Percentiles rank a stretch among this genome's conserved stretches.
phyloP scores from a whole-genome alignment of 2,329 filamentous ascomycete species.

The Ophiostoma montium region DNA sequence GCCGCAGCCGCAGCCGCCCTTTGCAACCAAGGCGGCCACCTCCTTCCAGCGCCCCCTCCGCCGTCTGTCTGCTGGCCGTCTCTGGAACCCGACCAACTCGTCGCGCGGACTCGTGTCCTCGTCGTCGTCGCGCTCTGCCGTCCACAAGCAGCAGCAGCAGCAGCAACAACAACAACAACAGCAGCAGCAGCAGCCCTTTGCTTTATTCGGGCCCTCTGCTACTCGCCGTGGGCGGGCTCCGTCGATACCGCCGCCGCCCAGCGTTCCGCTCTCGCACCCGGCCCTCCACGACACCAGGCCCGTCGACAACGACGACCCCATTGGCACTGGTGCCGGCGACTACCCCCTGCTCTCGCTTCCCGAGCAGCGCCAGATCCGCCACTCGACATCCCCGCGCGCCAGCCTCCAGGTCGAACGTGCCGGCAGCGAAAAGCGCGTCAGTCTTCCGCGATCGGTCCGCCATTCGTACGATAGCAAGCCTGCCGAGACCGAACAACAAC shows the following conservation, averaged over 20 bases:
- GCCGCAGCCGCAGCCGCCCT: conserved; percentile 26
- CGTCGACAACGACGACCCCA: conserved; percentile 23
- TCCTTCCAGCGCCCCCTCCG: conserved; percentile 18
- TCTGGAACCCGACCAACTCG: conserved; percentile 49
- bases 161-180: background rate
- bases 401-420: conserved; percentile 37
- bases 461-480: conserved; percentile 38
- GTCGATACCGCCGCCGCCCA: conserved; percentile 39
- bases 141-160: too few relatives aligned
- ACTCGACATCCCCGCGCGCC: conserved; percentile 28
- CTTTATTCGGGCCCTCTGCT: too few relatives aligned
- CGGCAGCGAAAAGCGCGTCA: conserved; percentile 34
- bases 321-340: conserved; percentile 28
- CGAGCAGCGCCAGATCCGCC: conserved; percentile 33
- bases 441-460: conserved; percentile 38
- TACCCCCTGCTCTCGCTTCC: conserved; percentile 37
- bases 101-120: conserved; percentile 24
- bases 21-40: conserved; percentile 27
- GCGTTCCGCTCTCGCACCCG: conserved; percentile 35
- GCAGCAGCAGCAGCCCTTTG: background rate
- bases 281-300: conserved; percentile 19
- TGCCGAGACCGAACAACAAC: conserved; percentile 5
- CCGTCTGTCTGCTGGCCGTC: conserved; percentile 32
- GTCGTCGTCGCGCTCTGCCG: background rate
- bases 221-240: conserved; percentile 32